Base-by-base conservation (phyloP, 805 yeast species). In the Saitoella complicata region DNA sequence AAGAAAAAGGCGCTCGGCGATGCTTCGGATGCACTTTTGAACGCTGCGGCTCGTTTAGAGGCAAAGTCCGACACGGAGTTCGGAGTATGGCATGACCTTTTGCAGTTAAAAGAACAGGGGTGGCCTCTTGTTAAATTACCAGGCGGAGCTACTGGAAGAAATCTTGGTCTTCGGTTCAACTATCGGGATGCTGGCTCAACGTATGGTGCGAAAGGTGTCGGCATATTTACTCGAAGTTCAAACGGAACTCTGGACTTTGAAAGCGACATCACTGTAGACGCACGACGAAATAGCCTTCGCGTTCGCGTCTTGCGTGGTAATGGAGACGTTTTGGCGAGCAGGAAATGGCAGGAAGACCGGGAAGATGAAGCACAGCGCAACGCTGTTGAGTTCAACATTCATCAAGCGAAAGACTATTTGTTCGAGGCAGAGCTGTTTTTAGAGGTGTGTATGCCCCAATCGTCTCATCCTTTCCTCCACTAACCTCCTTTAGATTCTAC, bases 341-440 rank as follows among this genome's bases (percentile, higher is more conserved):
- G 9, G 9, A 4, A 9, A n/a, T n/a, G 9, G 13, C 12, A 31
- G 5, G 32, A 40, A 35, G 38, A 35, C 13, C 11, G 41, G 10
- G 39, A 35, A 13, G 38, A 34, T 5, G 31, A 39, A 7, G 10
- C 12, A 36, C 37, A 33, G 30, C 40, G 34, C 33, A 47, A 32
- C 58, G 53, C 39, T 53, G 60, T 21, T 62, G 69, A 8, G 70
- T 78, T 13, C 68, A 78, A 74, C 53, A 74, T 88, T 31, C 69
- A 72, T 35, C 72, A 64, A 42, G 86, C 93, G 0, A 69, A 95
- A 40, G 77, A 72, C 50, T 73, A 75, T 47, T 66, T 87, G 6
- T 88, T 88, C 63, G 97, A 88, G 56, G 91, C 83, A 55, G 97
- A 88, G 59, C 66, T 88, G 45, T 84, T 84, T 64, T 75, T 73